phyloP scores from a whole-genome alignment of 495 filamentous ascomycete species.

The Aspergillus indologenus region DNA sequence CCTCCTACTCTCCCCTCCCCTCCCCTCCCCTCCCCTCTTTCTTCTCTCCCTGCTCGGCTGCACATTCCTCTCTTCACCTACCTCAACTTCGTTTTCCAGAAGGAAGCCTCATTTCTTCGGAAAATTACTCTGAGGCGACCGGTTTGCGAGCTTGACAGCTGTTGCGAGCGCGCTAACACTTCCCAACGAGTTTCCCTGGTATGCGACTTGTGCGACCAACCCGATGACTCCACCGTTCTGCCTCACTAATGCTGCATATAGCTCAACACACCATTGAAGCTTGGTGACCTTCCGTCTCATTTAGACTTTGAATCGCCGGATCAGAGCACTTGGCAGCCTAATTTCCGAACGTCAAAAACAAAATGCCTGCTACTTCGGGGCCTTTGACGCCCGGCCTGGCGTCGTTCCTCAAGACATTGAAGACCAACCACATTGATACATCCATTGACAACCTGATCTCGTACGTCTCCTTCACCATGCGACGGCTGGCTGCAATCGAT shows the following conservation, averaged over 20 bases:
- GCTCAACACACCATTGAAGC: constrained; percentile 1
- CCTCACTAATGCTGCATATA: neutral
- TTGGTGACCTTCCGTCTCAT: neutral
- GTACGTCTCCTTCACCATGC: constrained; percentile 45
- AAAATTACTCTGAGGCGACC: neutral
- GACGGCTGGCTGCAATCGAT: constrained; percentile 11
- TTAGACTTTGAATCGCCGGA: neutral
- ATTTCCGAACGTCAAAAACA: constrained; percentile 4
- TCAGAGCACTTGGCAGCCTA: neutral
- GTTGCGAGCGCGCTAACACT: neutral
- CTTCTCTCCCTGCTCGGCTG: neutral
- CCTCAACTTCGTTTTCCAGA: neutral
- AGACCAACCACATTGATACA: constrained; percentile 65
- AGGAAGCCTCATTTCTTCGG: neutral
- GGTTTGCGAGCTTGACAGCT: neutral
- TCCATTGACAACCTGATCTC: constrained; percentile 79
- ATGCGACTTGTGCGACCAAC: neutral
- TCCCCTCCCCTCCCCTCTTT: neutral
- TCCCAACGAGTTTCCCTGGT: neutral
- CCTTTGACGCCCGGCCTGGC: constrained; percentile 65
- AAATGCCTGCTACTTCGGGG: constrained; percentile 49
- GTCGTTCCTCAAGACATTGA: constrained; percentile 75
- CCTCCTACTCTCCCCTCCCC: neutral
- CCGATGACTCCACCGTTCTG: neutral
- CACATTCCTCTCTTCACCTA: neutral